A percentile compares a stretch with the other conserved stretches of the same genome.
These are phyloP conservation scores for Vicia villosa DNA, from an alignment of 306 rosid genomes.

Conservation along the genomic window DNA sequence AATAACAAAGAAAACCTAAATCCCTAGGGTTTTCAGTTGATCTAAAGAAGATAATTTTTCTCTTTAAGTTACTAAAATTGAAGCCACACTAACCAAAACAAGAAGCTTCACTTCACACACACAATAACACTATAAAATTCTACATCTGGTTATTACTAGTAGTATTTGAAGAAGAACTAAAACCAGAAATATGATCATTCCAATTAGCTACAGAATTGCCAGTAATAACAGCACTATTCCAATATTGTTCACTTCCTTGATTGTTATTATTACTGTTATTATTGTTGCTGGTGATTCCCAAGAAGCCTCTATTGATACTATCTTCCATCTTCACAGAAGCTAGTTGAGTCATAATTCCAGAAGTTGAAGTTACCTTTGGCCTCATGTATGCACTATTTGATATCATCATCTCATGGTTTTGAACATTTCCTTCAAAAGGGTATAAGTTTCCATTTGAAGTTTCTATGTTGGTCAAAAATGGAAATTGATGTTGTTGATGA, in stretches of 20 bases:
- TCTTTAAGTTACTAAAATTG: slow-evolving; percentile 28
- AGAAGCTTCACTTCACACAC: slow-evolving; percentile 15
- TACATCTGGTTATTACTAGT: slow-evolving; percentile 54
- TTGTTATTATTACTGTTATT: background rate
- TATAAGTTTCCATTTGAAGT: slow-evolving; percentile 43
- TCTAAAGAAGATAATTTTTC: slow-evolving; percentile 22
- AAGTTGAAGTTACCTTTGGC: slow-evolving; percentile 45
- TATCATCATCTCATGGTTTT: slow-evolving; percentile 7
- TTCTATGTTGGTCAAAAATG: slow-evolving; percentile 58
- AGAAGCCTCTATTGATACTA: slow-evolving; percentile 35
- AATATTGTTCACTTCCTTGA: slow-evolving; percentile 52
- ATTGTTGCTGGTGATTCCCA: slow-evolving; percentile 44
- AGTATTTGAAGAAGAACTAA: slow-evolving; percentile 59
- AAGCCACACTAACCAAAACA: slow-evolving; percentile 34
- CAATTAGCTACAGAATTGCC: slow-evolving; percentile 43
- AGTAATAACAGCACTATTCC: slow-evolving; percentile 44
- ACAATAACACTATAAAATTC: background rate
- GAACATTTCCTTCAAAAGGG: slow-evolving; percentile 44
- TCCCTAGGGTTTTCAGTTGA: slow-evolving; percentile 50
- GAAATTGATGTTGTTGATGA: slow-evolving; percentile 57
- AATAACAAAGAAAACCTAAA: slow-evolving; percentile 28
- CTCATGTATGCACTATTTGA: slow-evolving; percentile 26
- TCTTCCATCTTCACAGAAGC: slow-evolving; percentile 76
- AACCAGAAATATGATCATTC: slow-evolving; percentile 60
- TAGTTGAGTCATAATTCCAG: slow-evolving; percentile 33